Conservation (phyloP, 768 basidiomycete genomes). For the Trichaptum fuscoviolaceum region DNA sequence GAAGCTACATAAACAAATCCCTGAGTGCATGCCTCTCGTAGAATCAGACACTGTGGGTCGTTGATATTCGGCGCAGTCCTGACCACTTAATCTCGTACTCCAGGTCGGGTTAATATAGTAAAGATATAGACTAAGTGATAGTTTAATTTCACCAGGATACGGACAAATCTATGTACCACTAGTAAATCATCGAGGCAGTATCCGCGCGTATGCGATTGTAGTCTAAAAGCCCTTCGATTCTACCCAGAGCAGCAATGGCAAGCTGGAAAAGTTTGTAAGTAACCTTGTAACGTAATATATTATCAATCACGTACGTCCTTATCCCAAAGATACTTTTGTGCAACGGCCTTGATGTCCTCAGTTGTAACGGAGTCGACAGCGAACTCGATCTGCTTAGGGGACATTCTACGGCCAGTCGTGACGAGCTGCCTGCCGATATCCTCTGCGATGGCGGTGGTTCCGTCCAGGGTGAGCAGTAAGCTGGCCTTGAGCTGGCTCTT, state of each 20-base stretch:
- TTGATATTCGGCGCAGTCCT: no score
- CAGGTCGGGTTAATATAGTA: no score
- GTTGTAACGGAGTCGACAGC: constrained; percentile 86
- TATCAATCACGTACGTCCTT: constrained; percentile 62
- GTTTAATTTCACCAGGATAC: not conserved
- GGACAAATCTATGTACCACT: constrained; percentile 17
- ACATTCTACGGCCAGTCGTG: constrained; percentile 84
- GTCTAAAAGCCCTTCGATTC: constrained; percentile 87
- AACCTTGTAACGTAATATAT: constrained; percentile 7
- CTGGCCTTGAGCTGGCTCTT: constrained; percentile 98
- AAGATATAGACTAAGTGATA: not conserved
- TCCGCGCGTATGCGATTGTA: constrained; percentile 87
- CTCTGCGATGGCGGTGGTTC: constrained; percentile 95
- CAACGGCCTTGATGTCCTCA: constrained; percentile 89
- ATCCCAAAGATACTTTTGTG: constrained; percentile 96
- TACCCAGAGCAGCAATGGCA: constrained; percentile 85
- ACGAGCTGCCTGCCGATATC: constrained; percentile 98
- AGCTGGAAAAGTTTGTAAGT: constrained; percentile 39
- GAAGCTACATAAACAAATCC: no score
- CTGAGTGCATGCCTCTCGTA: no score
- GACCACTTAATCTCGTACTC: no score
- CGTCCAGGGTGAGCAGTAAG: constrained; percentile 84
- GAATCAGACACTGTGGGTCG: no score
- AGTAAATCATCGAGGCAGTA: constrained; percentile 77
- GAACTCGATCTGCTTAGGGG: constrained; percentile 90